Percentiles rank a stretch among this genome's conserved stretches.
phyloP scores from a whole-genome alignment of 2,329 filamentous ascomycete species.

The Colletotrichum endophyticum region DNA sequence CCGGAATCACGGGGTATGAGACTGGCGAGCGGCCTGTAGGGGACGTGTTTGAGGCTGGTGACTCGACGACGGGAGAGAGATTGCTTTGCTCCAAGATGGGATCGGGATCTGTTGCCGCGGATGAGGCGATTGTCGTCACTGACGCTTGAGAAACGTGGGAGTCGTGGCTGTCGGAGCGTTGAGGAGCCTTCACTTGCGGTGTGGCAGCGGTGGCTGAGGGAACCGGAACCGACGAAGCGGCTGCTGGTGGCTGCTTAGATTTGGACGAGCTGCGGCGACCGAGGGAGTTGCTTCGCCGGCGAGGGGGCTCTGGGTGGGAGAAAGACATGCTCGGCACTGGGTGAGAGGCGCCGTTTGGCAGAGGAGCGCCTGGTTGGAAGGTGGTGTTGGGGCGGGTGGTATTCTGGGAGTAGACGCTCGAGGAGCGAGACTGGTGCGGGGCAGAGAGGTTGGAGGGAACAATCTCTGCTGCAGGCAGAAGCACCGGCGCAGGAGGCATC shows the following conservation, averaged over 20 bases:
- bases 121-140: slow-evolving; percentile 43
- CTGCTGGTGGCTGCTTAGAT: slow-evolving; percentile 8
- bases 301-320: slow-evolving; percentile 21
- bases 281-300: slow-evolving; percentile 19
- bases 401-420: slow-evolving; percentile 42
- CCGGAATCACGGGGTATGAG: slow-evolving; percentile 33
- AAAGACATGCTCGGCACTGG: slow-evolving; percentile 25
- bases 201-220: neutral
- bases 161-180: slow-evolving; percentile 18
- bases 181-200: neutral
- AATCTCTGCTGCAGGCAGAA: slow-evolving; percentile 34
- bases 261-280: slow-evolving; percentile 7
- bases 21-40: slow-evolving; percentile 35
- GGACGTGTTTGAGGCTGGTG: slow-evolving; percentile 35
- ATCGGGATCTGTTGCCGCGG: slow-evolving; percentile 20
- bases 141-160: slow-evolving; percentile 31
- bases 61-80: slow-evolving; percentile 56
- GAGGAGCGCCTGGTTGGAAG: slow-evolving; percentile 17
- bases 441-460: slow-evolving; percentile 16
- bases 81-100: slow-evolving; percentile 29
- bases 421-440: slow-evolving; percentile 28
- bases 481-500: slow-evolving; percentile 6
- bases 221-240: slow-evolving; percentile 8
- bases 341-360: slow-evolving; percentile 19
- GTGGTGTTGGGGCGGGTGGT: slow-evolving; percentile 25